These are phyloP conservation scores for Retiboletus flavoniger DNA, from an alignment of 1,284 basidiomycete species.

Conservation along the genomic window DNA sequence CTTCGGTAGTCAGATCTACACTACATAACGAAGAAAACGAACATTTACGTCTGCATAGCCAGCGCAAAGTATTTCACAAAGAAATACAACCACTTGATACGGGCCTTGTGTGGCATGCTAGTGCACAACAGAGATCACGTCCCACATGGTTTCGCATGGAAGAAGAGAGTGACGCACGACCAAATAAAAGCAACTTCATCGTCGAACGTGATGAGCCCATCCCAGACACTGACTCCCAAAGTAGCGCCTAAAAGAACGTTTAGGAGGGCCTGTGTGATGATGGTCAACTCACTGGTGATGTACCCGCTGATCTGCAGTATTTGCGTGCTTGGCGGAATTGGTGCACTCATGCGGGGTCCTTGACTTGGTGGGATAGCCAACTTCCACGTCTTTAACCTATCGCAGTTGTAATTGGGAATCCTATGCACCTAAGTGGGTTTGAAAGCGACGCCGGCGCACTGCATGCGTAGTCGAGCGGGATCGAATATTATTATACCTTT, in stretches of 20 bases:
- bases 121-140: background rate
- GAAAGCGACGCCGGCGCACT: background rate
- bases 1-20: background rate
- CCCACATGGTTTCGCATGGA: background rate
- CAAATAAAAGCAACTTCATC: slow-evolving; percentile 19
- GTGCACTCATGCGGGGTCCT: slow-evolving; percentile 8
- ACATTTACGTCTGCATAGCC: slow-evolving; percentile 17
- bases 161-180: slow-evolving; percentile 12
- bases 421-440: background rate
- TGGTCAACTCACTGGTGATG: slow-evolving; percentile 6
- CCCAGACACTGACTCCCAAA: slow-evolving; percentile 17
- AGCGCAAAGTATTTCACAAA: slow-evolving; percentile 19
- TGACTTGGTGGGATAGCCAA: background rate
- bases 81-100: slow-evolving; percentile 28
- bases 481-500: background rate
- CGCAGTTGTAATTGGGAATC: background rate
- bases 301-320: slow-evolving; percentile 12
- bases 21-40: background rate
- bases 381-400: background rate
- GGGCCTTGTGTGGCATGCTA: slow-evolving; percentile 15
- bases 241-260: slow-evolving; percentile 5
- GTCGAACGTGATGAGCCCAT: slow-evolving; percentile 10
- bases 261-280: background rate
- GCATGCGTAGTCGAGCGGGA: slow-evolving; percentile 1
- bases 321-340: background rate